A percentile compares a stretch with the other conserved stretches of the same genome.
These are phyloP conservation scores for Vitis rotundifolia DNA, from an alignment of 164 flowering plant species.

Conservation along the genomic window DNA sequence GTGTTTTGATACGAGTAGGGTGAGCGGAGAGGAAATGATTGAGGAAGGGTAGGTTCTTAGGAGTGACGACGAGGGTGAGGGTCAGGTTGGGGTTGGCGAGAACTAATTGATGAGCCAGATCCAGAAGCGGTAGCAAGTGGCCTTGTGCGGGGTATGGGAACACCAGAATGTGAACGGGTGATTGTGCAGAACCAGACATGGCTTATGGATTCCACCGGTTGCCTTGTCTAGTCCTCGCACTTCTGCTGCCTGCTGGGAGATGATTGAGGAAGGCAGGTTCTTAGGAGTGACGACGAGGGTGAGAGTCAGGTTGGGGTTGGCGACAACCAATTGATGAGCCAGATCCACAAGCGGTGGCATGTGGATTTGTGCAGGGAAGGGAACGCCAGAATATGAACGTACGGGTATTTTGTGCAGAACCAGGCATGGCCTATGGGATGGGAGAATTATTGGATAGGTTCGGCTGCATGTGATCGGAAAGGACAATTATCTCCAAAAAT, in stretches of 20 bases:
- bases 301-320: constrained; percentile 36
- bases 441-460: too few species aligned
- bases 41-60: constrained; percentile 60
- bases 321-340: constrained; percentile 44
- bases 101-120: constrained; percentile 51
- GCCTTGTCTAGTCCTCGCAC: too few species aligned
- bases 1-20: constrained; percentile 30
- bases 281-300: constrained; percentile 62
- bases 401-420: too few species aligned
- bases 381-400: constrained; percentile 56
- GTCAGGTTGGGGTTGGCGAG: constrained; percentile 29
- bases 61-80: constrained; percentile 59
- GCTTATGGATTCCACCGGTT: too few species aligned
- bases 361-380: constrained; percentile 84
- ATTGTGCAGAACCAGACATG: too few species aligned
- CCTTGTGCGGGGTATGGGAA: constrained; percentile 81
- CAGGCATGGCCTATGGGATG: too few species aligned
- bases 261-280: constrained; percentile 54
- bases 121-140: constrained; percentile 65
- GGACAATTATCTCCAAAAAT: too few species aligned
- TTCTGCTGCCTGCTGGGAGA: too few species aligned
- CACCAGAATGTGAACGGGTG: constrained; percentile 42
- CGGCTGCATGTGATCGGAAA: too few species aligned
- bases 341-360: constrained; percentile 59
- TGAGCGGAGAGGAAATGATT: constrained; percentile 36